These are phyloP conservation scores for Rubroboletus satanas DNA, from an alignment of 768 basidiomycete genomes.

Conservation along the genomic window DNA sequence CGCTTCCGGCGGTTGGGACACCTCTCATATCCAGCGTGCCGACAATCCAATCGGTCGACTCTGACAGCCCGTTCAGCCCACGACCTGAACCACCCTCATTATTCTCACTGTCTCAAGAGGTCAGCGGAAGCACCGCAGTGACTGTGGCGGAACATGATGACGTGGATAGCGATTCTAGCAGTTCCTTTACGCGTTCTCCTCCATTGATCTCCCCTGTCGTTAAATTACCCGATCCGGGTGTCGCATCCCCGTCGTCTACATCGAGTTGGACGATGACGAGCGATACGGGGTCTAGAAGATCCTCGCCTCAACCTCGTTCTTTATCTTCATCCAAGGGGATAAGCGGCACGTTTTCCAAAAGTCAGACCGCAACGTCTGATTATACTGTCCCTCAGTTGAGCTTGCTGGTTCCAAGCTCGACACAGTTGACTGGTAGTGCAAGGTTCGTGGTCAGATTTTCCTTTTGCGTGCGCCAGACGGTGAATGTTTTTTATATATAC, in stretches of 20 bases:
- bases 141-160: conserved; percentile 11
- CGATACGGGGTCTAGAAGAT: conserved; percentile 16
- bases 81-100: conserved; percentile 21
- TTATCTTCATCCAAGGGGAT: conserved; percentile 10
- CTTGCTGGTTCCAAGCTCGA: conserved; percentile 25
- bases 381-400: conserved; percentile 24
- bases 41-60: conserved; percentile 12
- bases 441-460: conserved; percentile 8
- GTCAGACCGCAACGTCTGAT: conserved; percentile 10
- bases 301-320: conserved; percentile 8
- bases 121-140: not conserved
- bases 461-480: not conserved
- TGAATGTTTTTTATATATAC: too few species aligned
- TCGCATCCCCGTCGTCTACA: conserved; percentile 20
- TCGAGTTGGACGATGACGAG: conserved; percentile 32
- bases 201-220: conserved; percentile 28
- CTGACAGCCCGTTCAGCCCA: conserved; percentile 29
- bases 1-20: conserved; percentile 28
- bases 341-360: conserved; percentile 1
- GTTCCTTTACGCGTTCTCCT: conserved; percentile 27
- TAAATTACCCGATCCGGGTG: conserved; percentile 25
- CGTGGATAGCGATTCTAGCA: conserved; percentile 17
- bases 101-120: conserved; percentile 20
- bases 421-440: conserved; percentile 7
- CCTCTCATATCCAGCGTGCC: conserved; percentile 18